Evolutionary conservation across 331 rosid genomes (phyloP), one percentile per base, ranked within the genome.

Genomic region (Telfairia occidentalis): DNA sequence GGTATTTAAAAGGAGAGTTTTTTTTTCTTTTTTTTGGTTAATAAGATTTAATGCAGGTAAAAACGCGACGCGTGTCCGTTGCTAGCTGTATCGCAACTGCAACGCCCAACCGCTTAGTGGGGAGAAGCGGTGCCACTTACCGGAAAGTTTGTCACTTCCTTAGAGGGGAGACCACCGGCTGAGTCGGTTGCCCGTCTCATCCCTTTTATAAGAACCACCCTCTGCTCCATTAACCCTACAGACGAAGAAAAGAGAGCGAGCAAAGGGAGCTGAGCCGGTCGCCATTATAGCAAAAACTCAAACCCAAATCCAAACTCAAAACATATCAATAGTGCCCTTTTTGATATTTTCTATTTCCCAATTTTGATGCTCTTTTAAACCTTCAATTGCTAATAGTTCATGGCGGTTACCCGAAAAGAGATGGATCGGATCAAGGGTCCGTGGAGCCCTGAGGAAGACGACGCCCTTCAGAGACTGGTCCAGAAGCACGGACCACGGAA

Each of bases 371-470:
- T 53, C 79, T 34, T 80, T 28, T 50, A 43, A 9, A 52, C 42
- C 15, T 67, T 37, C 5, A 19, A 1, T 15, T 63, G 53, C 1
- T 3, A 71, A 11, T 77, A 69, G 69, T 81, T 61, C 50, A 64
- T 87, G 77, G 79, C 85, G 0, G 23, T 76, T 0, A 76, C 34
- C 55, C 78, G 87, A 9, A 86, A 76, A 34, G 90, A 86, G 0
- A 84, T 87, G 89, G 98, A 91, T 83, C 92, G 98, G 87, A 90
- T 95, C 90, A 95, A 95, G 57, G 97, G 98, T 0, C 97, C 98
- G 0, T 95, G 98, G 98, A 90, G 96, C 78, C 96, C 96, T 4
- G 98, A 91, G 54, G 98, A 95, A 38, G 98, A 95, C 38, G 93
- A 84, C 1, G 83, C 96, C 0, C 78, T 95, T 0, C 90, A 86